phyloP scores from a whole-genome alignment of 140 eudicot genomes.

The Anethum foeniculum region DNA sequence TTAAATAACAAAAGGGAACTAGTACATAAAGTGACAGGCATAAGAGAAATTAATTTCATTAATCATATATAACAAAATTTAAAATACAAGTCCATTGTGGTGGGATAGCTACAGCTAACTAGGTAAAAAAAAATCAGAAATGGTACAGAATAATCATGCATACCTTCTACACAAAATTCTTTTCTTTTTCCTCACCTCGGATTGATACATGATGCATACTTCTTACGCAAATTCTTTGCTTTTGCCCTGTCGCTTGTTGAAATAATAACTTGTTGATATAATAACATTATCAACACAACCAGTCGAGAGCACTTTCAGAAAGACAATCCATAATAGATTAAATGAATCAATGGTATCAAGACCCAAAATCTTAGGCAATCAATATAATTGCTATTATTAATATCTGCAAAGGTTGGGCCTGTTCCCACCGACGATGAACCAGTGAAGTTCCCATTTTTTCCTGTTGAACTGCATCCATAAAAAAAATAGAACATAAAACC shows the following conservation, averaged over 20 bases:
- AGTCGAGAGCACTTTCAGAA: background rate
- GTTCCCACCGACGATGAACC: conserved; percentile 9
- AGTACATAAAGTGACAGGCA: background rate
- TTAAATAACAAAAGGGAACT: background rate
- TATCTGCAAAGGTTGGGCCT: conserved; percentile 12
- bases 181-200: background rate
- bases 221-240: background rate
- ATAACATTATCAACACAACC: background rate
- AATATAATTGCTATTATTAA: background rate
- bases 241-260: background rate
- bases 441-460: conserved; percentile 11
- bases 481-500: background rate
- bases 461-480: conserved; percentile 10
- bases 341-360: background rate
- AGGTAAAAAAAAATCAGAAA: background rate
- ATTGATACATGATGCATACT: background rate
- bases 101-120: background rate
- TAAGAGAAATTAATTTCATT: background rate
- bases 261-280: background rate
- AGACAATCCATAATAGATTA: background rate
- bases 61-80: background rate
- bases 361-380: background rate
- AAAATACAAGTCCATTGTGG: background rate
- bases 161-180: conserved; percentile 3
- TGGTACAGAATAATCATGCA: background rate